A percentile compares a stretch with the other conserved stretches of the same genome.
Evolutionary conservation across 139 green algal genomes (phyloP).

Genomic region (Chlamydomonas asymmetrica): DNA sequence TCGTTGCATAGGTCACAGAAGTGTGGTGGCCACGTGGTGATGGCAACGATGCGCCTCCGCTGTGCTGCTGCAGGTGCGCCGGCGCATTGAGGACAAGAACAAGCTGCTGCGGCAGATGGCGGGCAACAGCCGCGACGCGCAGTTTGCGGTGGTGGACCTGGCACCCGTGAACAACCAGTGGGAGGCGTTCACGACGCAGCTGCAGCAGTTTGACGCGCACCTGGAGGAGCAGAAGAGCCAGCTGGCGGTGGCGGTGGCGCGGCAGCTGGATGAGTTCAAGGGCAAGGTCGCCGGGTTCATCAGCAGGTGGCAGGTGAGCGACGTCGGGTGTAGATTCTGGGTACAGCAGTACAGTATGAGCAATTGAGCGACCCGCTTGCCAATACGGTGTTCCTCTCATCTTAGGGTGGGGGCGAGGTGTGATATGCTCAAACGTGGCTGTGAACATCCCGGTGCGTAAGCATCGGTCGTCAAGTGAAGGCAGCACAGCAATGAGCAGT

Average conservation of each 20-base stretch:
- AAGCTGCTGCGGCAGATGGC: slow-evolving; percentile 65
- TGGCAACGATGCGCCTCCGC: neutral
- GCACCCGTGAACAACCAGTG: slow-evolving; percentile 62
- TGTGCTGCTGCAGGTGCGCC: slow-evolving; percentile 41
- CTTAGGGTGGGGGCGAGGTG: too few relatives aligned
- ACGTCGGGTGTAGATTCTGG: too few relatives aligned
- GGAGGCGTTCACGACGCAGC: slow-evolving; percentile 70
- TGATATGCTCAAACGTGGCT: too few relatives aligned
- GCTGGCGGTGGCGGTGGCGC: slow-evolving; percentile 46
- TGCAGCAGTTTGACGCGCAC: slow-evolving; percentile 71
- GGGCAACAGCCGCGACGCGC: slow-evolving; percentile 19
- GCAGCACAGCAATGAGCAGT: too few relatives aligned
- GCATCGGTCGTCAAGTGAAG: too few relatives aligned
- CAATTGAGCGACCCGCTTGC: too few relatives aligned
- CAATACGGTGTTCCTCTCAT: too few relatives aligned
- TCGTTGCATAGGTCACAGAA: too few relatives aligned
- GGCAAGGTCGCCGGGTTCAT: slow-evolving; percentile 49
- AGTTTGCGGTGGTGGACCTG: slow-evolving; percentile 61
- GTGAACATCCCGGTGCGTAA: too few relatives aligned
- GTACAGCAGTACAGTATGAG: too few relatives aligned
- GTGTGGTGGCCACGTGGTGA: too few relatives aligned
- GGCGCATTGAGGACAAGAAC: slow-evolving; percentile 78
- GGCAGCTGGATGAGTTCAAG: slow-evolving; percentile 67
- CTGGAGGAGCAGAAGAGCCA: slow-evolving; percentile 67
- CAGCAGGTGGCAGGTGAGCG: slow-evolving; percentile 15